Conservation (phyloP, 2,329 filamentous ascomycete genomes). For the Aureobasidium sp. region DNA sequence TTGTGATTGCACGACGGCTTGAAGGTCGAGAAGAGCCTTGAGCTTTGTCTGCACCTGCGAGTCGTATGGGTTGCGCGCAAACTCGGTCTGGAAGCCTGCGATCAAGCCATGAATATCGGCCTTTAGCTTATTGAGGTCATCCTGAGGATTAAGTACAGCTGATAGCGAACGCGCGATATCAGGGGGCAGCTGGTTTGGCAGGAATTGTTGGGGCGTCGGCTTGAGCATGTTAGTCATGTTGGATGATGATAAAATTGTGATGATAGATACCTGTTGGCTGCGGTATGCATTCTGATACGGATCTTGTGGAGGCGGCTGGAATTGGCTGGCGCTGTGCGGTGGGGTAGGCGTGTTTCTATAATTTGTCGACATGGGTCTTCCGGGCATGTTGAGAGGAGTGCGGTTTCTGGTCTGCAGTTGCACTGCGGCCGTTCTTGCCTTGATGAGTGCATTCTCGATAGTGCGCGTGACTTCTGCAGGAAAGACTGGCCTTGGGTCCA, state of each 20-base stretch:
- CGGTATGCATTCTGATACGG: slow-evolving; percentile 31
- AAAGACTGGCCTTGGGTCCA: slow-evolving; percentile 90
- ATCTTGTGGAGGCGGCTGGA: slow-evolving; percentile 28
- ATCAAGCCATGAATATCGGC: slow-evolving; percentile 78
- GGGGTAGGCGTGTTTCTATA: slow-evolving; percentile 69
- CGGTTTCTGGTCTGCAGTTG: slow-evolving; percentile 54
- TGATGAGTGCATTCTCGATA: slow-evolving; percentile 91
- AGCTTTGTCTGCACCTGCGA: slow-evolving; percentile 68
- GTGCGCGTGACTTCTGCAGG: slow-evolving; percentile 76
- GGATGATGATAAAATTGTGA: neutral
- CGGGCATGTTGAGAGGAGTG: slow-evolving; percentile 40
- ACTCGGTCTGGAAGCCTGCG: slow-evolving; percentile 62
- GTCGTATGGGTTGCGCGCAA: slow-evolving; percentile 71
- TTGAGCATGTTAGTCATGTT: slow-evolving; percentile 6
- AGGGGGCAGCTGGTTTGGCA: slow-evolving; percentile 17
- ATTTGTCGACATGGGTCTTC: slow-evolving; percentile 42
- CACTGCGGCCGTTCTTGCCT: slow-evolving; percentile 59
- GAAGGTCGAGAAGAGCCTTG: slow-evolving; percentile 78
- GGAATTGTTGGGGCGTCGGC: slow-evolving; percentile 14
- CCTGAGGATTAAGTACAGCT: slow-evolving; percentile 18
- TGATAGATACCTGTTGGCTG: slow-evolving; percentile 27
- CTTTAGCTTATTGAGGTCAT: slow-evolving; percentile 58
- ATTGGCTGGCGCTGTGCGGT: slow-evolving; percentile 45
- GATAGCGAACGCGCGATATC: slow-evolving; percentile 16
- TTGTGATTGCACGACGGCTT: slow-evolving; percentile 70